Conservation (phyloP, 2,329 filamentous ascomycete species). For the Hypoxylon sp. region DNA sequence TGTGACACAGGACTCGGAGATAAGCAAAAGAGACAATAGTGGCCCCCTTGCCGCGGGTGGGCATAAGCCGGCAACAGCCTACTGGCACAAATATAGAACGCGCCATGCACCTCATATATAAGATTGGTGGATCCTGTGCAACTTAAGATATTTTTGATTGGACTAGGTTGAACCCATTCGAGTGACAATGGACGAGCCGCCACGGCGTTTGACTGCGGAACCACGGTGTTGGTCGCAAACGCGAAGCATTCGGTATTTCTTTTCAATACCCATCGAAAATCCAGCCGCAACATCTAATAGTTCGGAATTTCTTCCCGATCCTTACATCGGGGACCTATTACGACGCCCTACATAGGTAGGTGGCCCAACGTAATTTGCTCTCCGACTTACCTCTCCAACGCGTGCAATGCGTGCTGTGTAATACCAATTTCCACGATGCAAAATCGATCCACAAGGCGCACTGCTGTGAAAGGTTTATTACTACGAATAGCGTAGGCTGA, state of each 20-base stretch:
- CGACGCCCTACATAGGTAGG: not conserved
- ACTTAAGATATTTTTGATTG: slow-evolving; percentile 27
- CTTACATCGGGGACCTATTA: not conserved
- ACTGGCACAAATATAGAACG: slow-evolving; percentile 6
- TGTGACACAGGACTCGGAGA: slow-evolving; percentile 7
- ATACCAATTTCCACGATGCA: slow-evolving; percentile 9
- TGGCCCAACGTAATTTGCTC: slow-evolving; percentile 4
- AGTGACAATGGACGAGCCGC: slow-evolving; percentile 1
- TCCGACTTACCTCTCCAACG: slow-evolving; percentile 3
- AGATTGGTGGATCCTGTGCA: slow-evolving; percentile 16
- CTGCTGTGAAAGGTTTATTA: not conserved
- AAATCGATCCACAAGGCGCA: slow-evolving; percentile 3
- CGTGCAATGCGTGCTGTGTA: not conserved
- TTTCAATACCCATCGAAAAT: slow-evolving; percentile 1
- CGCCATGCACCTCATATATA: not conserved
- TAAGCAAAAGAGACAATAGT: slow-evolving; percentile 4
- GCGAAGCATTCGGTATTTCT: slow-evolving; percentile 2
- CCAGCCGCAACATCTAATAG: slow-evolving; percentile 2
- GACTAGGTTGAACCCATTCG: slow-evolving; percentile 15
- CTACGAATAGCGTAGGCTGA: slow-evolving; percentile 5
- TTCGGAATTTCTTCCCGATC: not conserved
- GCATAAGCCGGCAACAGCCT: slow-evolving; percentile 11
- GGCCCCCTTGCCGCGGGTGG: not conserved
- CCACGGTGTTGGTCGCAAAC: slow-evolving; percentile 12
- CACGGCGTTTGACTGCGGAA: slow-evolving; percentile 9